Evolutionary conservation across 202 grass and related monocot species (phyloP).

Genomic region (Zizania palustris): DNA sequence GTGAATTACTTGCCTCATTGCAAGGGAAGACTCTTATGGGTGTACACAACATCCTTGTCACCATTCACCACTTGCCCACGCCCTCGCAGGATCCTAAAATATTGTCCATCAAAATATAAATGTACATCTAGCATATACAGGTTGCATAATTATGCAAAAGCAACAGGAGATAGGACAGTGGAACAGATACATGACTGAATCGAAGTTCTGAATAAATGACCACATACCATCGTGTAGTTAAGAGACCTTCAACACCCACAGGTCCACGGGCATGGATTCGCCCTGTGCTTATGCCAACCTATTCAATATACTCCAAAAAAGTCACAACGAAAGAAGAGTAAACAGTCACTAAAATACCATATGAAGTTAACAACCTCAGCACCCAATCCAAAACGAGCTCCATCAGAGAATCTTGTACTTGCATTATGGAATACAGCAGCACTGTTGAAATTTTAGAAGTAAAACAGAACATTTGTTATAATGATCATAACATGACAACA

Average conservation of each 20-base stretch:
- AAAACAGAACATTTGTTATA: conserved; percentile 34
- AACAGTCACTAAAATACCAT: background rate
- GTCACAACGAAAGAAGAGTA: background rate
- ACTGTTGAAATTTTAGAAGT: conserved; percentile 45
- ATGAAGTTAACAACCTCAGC: conserved; percentile 65
- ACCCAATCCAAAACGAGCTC: conserved; percentile 94
- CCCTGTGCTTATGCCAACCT: conserved; percentile 99
- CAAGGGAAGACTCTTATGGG: conserved; percentile 75
- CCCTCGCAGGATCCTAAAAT: conserved; percentile 78
- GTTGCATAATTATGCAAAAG: background rate
- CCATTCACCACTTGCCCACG: conserved; percentile 84
- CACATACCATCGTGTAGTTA: conserved; percentile 89
- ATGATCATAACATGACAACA: conserved; percentile 24
- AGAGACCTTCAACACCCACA: conserved; percentile 96
- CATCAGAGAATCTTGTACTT: conserved; percentile 92
- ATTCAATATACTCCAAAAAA: conserved; percentile 48
- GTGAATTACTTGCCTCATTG: conserved; percentile 44
- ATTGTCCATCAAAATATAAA: background rate
- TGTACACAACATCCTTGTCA: conserved; percentile 74
- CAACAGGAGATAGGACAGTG: background rate
- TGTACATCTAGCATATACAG: background rate
- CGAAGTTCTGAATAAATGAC: background rate
- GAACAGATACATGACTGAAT: background rate
- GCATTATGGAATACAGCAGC: conserved; percentile 94
- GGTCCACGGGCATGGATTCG: conserved; percentile 98